Percentiles rank a stretch among this genome's conserved stretches.
Conservation (phyloP, 2,329 filamentous ascomycete species). For the Aspergillus pseudonomiae region DNA sequence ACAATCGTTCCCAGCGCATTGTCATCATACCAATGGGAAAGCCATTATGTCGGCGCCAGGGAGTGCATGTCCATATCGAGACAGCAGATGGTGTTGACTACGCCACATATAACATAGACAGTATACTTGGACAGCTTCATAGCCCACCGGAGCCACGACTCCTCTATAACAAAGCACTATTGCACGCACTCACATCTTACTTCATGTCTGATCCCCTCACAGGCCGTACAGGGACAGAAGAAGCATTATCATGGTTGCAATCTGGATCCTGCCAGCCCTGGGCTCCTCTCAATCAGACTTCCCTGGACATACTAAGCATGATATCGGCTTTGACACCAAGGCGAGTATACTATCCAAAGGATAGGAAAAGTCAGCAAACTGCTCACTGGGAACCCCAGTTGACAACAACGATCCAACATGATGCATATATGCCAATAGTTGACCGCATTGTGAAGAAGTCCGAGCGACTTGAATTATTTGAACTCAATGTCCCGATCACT, state of each 20-base stretch:
- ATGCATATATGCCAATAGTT: conserved; percentile 27
- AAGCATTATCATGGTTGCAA: conserved; percentile 55
- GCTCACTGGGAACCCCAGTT: conserved; percentile 47
- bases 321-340: conserved; percentile 43
- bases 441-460: conserved; percentile 13
- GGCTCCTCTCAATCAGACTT: conserved; percentile 34
- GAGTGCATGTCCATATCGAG: conserved; percentile 49
- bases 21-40: conserved; percentile 58
- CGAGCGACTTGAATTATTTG: conserved; percentile 10
- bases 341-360: conserved; percentile 49
- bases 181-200: conserved; percentile 65
- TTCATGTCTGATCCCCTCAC: conserved; percentile 62
- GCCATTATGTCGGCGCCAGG: conserved; percentile 29
- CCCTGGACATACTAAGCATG: conserved; percentile 16
- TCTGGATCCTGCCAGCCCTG: conserved; percentile 58
- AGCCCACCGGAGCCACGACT: conserved; percentile 60
- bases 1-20: conserved; percentile 48
- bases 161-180: conserved; percentile 59
- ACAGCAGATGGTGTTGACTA: conserved; percentile 46
- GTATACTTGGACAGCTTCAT: conserved; percentile 57
- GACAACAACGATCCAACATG: conserved; percentile 46
- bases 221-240: conserved; percentile 62
- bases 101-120: conserved; percentile 57
- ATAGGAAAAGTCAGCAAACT: conserved; percentile 47
- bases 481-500: background rate